Base-by-base conservation (phyloP, 2,329 filamentous ascomycete species). In the Laburnicola sp. region DNA sequence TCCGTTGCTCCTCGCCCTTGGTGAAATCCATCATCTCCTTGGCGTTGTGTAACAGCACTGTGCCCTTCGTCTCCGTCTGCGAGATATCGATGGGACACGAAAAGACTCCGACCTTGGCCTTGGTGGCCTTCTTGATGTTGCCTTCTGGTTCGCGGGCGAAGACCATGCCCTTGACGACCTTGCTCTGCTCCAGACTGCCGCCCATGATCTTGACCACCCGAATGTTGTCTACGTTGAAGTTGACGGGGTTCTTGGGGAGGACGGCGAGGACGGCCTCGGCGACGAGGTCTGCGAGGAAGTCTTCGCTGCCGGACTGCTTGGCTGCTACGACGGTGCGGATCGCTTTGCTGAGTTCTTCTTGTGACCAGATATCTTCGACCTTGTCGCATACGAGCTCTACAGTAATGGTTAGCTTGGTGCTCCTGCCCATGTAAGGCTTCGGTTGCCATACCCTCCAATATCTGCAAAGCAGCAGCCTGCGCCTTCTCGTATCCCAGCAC, bases 161-260 rank as follows among this genome's bases (percentile, higher is more conserved):
- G 45, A 99, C 95, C 94, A 99, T 99, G 61, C 94, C 94, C 81
- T 89, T 95, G 54, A 99, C 88, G 10, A 99, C 93, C 61, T 85
- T 86, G 74, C 91, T 96, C 79, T 99, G 92, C 68, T 95, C 90
- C 70, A 99, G 79, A 72, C 88, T 91, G 59, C 94, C 93, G 65
- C 94, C 94, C 93, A 99, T 97, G 69, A 99, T 99, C 83, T 99
- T 99, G 66, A 99, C 95, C 51, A 99, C 95, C 54, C 94, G 89
- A 66, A 99, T 87, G 75, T 99, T 99, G 80, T 99, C 94, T 59
- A 99, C 91, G 76, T 97, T 99, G 83, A 99, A 99, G 78, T 95
- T 92, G 72, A 82, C 78, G 22, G 94, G 89, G 78, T 97, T 96
- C 81, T 97, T 97, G 62, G 95, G 94, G 57, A 99, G 83, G 21